Evolutionary conservation across 148 eudicot genomes (phyloP).

Genomic region (Spergularia marina): DNA sequence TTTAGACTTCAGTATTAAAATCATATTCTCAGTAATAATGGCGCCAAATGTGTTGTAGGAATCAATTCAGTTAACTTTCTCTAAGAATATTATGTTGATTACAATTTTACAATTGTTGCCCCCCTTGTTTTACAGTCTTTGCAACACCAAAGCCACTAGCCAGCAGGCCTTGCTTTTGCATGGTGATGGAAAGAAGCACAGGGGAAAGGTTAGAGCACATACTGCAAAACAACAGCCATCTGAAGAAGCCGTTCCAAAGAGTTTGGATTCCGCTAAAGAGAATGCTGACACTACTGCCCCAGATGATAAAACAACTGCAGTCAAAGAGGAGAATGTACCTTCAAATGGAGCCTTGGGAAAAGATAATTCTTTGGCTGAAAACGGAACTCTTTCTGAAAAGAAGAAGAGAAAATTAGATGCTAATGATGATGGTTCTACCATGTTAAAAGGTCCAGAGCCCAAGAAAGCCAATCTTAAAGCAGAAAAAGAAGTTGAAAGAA

Average conservation of each 20-base stretch:
- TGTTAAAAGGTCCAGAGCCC: constrained; percentile 22
- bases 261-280: constrained; percentile 28
- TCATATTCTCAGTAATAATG: neutral
- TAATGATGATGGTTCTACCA: constrained; percentile 28
- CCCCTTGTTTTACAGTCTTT: constrained; percentile 45
- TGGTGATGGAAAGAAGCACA: constrained; percentile 89
- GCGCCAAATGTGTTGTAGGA: neutral
- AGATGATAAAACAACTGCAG: constrained; percentile 19
- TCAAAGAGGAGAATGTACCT: constrained; percentile 28
- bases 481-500: constrained; percentile 26
- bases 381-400: constrained; percentile 29
- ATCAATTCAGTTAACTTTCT: too few species aligned
- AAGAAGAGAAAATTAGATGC: constrained; percentile 59
- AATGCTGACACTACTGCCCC: constrained; percentile 30
- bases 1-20: neutral
- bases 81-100: neutral
- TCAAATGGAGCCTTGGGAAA: constrained; percentile 24
- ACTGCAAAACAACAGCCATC: constrained; percentile 55
- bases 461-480: constrained; percentile 45
- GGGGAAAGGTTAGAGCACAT: constrained; percentile 80
- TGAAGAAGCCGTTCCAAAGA: constrained; percentile 36
- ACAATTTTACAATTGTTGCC: neutral
- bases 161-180: constrained; percentile 80
- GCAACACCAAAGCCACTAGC: constrained; percentile 83
- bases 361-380: constrained; percentile 32